Percentiles rank a stretch among this genome's conserved stretches.
phyloP scores from a whole-genome alignment of 192 early-diverging fungal species.

The Entophlyctis luteolus region DNA sequence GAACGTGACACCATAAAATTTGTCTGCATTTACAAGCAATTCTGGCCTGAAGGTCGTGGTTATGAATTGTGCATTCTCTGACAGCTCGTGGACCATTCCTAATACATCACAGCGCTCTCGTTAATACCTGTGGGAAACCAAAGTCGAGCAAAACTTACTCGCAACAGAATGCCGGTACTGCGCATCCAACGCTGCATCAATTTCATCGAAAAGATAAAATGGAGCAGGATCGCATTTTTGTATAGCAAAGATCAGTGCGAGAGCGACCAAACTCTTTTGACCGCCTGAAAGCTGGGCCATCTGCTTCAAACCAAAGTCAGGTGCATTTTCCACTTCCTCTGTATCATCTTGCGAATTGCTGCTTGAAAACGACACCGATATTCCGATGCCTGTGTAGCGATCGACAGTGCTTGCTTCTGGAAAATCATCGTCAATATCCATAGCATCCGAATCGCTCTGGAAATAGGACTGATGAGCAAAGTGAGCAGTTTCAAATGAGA shows the following conservation, averaged over 20 bases:
- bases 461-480: background rate
- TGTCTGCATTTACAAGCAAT: slow-evolving; percentile 83
- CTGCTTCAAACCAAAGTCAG: slow-evolving; percentile 33
- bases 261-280: slow-evolving; percentile 95
- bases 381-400: slow-evolving; percentile 85
- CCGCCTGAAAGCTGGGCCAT: slow-evolving; percentile 97
- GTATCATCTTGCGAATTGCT: slow-evolving; percentile 1
- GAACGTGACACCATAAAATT: slow-evolving; percentile 98
- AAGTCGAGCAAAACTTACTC: slow-evolving; percentile 37
- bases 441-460: slow-evolving; percentile 11
- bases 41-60: slow-evolving; percentile 98
- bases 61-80: slow-evolving; percentile 87
- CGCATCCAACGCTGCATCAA: slow-evolving; percentile 96
- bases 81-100: slow-evolving; percentile 86
- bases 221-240: slow-evolving; percentile 97
- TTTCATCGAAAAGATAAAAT: slow-evolving; percentile 99
- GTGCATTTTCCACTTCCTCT: slow-evolving; percentile 22
- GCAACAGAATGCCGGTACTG: slow-evolving; percentile 92
- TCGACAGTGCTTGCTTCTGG: slow-evolving; percentile 54
- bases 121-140: background rate
- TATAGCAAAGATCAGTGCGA: slow-evolving; percentile 97
- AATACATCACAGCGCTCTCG: background rate
- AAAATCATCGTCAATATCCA: slow-evolving; percentile 28
- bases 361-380: slow-evolving; percentile 79
- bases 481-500: background rate